Evolutionary conservation across 331 rosid species (phyloP).

Genomic region (Rosa hybrid): DNA sequence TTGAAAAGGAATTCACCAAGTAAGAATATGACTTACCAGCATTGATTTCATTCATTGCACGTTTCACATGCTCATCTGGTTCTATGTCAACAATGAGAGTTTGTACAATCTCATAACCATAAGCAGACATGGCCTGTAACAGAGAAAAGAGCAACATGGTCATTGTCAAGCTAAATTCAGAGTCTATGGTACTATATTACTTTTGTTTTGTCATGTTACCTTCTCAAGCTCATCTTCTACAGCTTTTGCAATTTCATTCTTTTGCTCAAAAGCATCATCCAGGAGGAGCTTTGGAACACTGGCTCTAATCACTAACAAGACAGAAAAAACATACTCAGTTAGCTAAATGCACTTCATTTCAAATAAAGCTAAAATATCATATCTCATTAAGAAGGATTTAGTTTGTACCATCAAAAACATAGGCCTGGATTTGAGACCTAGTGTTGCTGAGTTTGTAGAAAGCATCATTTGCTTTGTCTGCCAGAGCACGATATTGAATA

Average conservation of each 20-base stretch:
- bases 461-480: slow-evolving; percentile 76
- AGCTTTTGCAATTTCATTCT: slow-evolving; percentile 85
- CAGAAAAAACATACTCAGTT: slow-evolving; percentile 10
- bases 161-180: slow-evolving; percentile 17
- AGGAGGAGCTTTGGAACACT: slow-evolving; percentile 81
- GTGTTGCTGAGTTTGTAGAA: slow-evolving; percentile 90
- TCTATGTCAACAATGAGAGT: slow-evolving; percentile 85
- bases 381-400: slow-evolving; percentile 19
- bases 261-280: slow-evolving; percentile 94
- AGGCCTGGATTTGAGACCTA: slow-evolving; percentile 80
- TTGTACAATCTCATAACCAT: slow-evolving; percentile 88
- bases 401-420: slow-evolving; percentile 80
- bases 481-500: slow-evolving; percentile 81
- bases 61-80: slow-evolving; percentile 84
- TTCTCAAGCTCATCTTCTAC: slow-evolving; percentile 94
- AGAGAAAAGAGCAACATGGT: not conserved
- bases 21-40: slow-evolving; percentile 54
- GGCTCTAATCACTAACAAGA: slow-evolving; percentile 68
- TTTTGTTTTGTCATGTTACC: slow-evolving; percentile 31
- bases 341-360: slow-evolving; percentile 16
- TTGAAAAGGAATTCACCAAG: not conserved
- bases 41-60: slow-evolving; percentile 95
- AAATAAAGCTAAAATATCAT: slow-evolving; percentile 17
- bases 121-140: slow-evolving; percentile 89
- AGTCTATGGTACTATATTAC: not conserved